Conservation (phyloP, 2,329 filamentous ascomycete genomes). For the Hymenoscyphus repandus region DNA sequence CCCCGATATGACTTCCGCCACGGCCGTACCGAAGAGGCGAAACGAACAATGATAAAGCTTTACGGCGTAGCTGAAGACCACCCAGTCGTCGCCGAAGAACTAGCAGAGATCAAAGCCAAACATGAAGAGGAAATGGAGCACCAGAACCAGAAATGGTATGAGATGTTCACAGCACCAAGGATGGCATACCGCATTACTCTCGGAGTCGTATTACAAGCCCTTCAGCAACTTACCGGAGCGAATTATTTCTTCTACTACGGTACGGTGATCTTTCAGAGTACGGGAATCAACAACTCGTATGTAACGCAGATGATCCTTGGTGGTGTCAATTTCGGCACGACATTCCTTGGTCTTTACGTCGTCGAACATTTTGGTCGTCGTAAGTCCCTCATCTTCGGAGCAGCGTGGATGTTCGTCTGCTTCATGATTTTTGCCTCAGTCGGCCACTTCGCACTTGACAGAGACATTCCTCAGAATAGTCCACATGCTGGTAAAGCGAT, state of each 20-base stretch:
- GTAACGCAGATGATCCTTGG: conserved; percentile 61
- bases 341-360: conserved; percentile 44
- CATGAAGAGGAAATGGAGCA: conserved; percentile 73
- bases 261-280: conserved; percentile 57
- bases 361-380: conserved; percentile 64
- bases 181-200: conserved; percentile 59
- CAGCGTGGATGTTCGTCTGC: conserved; percentile 60
- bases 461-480: conserved; percentile 44
- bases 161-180: conserved; percentile 55
- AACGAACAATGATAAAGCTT: conserved; percentile 45
- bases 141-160: conserved; percentile 41
- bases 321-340: conserved; percentile 56
- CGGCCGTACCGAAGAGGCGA: conserved; percentile 43
- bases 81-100: conserved; percentile 39
- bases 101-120: conserved; percentile 40
- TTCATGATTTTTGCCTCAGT: conserved; percentile 18
- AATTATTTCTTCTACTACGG: conserved; percentile 60
- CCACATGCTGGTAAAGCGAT: conserved; percentile 54
- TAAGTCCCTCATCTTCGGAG: conserved; percentile 58
- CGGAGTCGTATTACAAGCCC: conserved; percentile 57
- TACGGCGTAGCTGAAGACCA: conserved; percentile 41
- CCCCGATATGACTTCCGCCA: conserved; percentile 48
- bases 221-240: conserved; percentile 62
- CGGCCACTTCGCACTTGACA: conserved; percentile 11
- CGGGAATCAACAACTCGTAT: conserved; percentile 56